Evolutionary conservation across 2,329 filamentous ascomycete species (phyloP).

Genomic region (Arthrinium phaeospermum): DNA sequence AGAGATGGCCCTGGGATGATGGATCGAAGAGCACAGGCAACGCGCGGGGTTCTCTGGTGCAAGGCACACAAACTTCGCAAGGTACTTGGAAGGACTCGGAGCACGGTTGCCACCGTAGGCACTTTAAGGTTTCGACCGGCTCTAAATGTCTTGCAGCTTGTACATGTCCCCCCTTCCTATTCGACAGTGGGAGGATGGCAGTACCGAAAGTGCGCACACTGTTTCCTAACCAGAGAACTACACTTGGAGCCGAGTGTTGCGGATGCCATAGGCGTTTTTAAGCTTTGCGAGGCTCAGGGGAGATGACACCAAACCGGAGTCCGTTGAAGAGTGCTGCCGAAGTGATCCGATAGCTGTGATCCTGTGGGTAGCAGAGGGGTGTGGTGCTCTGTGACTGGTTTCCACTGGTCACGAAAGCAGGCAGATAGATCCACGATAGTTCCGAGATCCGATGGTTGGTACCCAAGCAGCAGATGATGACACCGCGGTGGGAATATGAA

Average conservation of each 20-base stretch:
- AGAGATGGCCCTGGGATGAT: conserved; percentile 9
- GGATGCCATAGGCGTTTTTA: conserved; percentile 21
- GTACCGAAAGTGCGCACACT: conserved; percentile 1
- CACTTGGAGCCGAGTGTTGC: conserved; percentile 6
- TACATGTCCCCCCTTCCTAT: conserved; percentile 16
- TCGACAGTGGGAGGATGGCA: conserved; percentile 17
- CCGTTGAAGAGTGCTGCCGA: conserved; percentile 13
- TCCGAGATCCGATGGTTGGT: not conserved
- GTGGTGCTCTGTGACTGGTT: not conserved
- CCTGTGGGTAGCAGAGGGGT: not conserved
- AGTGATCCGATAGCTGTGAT: conserved; percentile 8
- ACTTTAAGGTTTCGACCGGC: conserved; percentile 20
- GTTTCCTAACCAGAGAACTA: conserved; percentile 16
- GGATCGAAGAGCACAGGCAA: conserved; percentile 10
- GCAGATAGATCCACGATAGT: not conserved
- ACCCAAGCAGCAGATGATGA: not conserved
- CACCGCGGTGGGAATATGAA: not conserved
- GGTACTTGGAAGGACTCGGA: conserved; percentile 19
- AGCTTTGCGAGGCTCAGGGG: conserved; percentile 18
- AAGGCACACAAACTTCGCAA: conserved; percentile 17
- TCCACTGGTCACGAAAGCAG: not conserved
- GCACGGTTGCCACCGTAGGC: conserved; percentile 20
- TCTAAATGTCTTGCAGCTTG: conserved; percentile 18
- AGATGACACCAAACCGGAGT: conserved; percentile 9
- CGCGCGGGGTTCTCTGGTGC: conserved; percentile 17